Percentiles rank a stretch among this genome's conserved stretches.
Evolutionary conservation across 208 protist species (phyloP).

Genomic region (Acanthamoeba castellanii): DNA sequence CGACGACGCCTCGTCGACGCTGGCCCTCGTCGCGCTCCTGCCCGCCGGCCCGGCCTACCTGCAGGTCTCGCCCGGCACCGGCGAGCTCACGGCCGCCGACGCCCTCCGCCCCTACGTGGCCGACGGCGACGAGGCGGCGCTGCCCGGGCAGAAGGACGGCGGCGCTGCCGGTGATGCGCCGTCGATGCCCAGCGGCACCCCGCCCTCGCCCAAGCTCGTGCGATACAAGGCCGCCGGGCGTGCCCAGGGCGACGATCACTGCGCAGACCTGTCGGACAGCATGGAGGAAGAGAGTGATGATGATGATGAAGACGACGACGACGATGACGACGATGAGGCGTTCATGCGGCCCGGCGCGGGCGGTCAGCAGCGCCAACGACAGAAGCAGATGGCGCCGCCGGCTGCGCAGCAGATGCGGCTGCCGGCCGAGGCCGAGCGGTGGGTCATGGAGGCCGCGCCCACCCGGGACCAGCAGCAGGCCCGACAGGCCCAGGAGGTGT

Average conservation of each 20-base stretch:
- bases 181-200: not conserved
- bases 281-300: not conserved
- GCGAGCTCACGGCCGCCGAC: constrained; percentile 15
- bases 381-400: not conserved
- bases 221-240: constrained; percentile 7
- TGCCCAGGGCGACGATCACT: not conserved
- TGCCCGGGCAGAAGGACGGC: constrained; percentile 4
- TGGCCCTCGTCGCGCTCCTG: not conserved
- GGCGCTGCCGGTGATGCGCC: not conserved
- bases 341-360: not conserved
- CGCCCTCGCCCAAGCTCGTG: not conserved
- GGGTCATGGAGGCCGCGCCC: constrained; percentile 45
- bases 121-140: constrained; percentile 33
- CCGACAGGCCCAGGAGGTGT: constrained; percentile 59
- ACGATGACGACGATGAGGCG: not conserved
- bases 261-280: not conserved
- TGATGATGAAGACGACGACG: not conserved
- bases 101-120: constrained; percentile 18
- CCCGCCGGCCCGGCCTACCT: not conserved
- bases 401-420: constrained; percentile 16
- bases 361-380: constrained; percentile 4
- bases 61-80: not conserved
- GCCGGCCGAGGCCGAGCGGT: constrained; percentile 20
- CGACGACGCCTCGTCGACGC: constrained; percentile 35
- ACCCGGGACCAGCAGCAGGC: constrained; percentile 61